These are phyloP conservation scores for Eutrema salsugineum DNA, from an alignment of 441 rosid genomes.

Conservation along the genomic window DNA sequence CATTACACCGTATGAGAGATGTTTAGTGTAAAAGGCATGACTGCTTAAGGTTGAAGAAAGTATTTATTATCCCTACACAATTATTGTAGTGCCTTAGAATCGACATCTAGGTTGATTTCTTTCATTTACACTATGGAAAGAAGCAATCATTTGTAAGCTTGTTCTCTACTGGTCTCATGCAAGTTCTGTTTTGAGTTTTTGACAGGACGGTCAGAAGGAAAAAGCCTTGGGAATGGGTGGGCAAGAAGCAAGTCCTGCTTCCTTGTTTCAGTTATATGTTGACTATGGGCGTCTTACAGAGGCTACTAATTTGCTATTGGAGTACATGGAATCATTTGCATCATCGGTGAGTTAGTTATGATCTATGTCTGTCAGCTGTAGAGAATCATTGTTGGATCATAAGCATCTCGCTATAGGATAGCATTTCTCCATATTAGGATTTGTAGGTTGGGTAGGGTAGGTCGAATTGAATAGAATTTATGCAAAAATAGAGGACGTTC, in stretches of 20 bases:
- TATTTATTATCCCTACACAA: not conserved
- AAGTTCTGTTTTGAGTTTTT: conserved; percentile 24
- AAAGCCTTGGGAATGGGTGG: conserved; percentile 79
- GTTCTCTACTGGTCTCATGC: not conserved
- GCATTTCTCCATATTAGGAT: not conserved
- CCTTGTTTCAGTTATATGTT: conserved; percentile 80
- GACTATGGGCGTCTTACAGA: conserved; percentile 74
- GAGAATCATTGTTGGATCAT: not conserved
- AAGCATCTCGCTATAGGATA: not conserved
- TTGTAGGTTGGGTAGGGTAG: not conserved
- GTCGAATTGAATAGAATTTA: not conserved
- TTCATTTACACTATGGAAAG: not conserved
- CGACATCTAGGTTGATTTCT: not conserved
- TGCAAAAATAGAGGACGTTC: not conserved
- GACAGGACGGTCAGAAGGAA: conserved; percentile 64
- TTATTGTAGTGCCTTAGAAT: not conserved
- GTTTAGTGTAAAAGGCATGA: not conserved
- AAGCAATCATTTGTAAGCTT: conserved; percentile 7
- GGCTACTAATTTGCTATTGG: conserved; percentile 80
- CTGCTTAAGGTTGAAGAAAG: not conserved
- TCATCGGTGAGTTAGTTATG: conserved; percentile 53
- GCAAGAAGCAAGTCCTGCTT: conserved; percentile 76
- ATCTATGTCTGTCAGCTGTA: not conserved
- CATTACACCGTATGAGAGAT: not conserved
- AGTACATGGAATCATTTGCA: conserved; percentile 70